Percentiles rank a stretch among this genome's conserved stretches.
Conservation (phyloP, 176 grass and related monocot genomes). For the Metroxylon sagu region DNA sequence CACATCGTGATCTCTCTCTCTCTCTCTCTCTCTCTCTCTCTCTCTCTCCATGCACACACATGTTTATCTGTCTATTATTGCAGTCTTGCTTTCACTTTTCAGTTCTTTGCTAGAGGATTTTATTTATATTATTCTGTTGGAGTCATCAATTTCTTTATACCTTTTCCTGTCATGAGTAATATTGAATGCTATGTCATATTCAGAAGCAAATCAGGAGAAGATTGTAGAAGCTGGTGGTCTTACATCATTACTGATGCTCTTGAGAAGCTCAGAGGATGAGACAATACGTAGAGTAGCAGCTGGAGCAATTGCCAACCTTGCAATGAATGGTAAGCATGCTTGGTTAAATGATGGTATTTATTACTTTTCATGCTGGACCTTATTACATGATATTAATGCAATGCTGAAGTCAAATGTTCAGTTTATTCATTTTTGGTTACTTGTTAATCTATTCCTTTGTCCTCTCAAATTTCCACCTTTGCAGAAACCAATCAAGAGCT, state of each 20-base stretch:
- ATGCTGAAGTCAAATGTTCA: too few relatives aligned
- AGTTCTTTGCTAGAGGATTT: too few relatives aligned
- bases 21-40: too few relatives aligned
- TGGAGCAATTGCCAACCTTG: slow-evolving; percentile 98
- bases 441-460: neutral
- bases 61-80: too few relatives aligned
- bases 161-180: neutral
- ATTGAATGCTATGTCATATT: slow-evolving; percentile 1
- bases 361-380: too few relatives aligned
- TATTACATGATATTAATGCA: too few relatives aligned
- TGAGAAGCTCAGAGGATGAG: slow-evolving; percentile 96
- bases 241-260: slow-evolving; percentile 73
- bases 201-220: slow-evolving; percentile 99
- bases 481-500: slow-evolving; percentile 98
- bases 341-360: too few relatives aligned
- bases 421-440: neutral
- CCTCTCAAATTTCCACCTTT: slow-evolving; percentile 13
- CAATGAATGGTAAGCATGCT: slow-evolving; percentile 72
- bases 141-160: too few relatives aligned
- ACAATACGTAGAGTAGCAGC: slow-evolving; percentile 85
- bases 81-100: neutral
- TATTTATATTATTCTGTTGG: too few relatives aligned
- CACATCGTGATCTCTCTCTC: too few relatives aligned
- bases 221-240: slow-evolving; percentile 98
- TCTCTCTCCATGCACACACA: too few relatives aligned